A percentile compares a stretch with the other conserved stretches of the same genome.
Conservation (phyloP, 148 eudicot genomes). For the Rhododendron ovatum region DNA sequence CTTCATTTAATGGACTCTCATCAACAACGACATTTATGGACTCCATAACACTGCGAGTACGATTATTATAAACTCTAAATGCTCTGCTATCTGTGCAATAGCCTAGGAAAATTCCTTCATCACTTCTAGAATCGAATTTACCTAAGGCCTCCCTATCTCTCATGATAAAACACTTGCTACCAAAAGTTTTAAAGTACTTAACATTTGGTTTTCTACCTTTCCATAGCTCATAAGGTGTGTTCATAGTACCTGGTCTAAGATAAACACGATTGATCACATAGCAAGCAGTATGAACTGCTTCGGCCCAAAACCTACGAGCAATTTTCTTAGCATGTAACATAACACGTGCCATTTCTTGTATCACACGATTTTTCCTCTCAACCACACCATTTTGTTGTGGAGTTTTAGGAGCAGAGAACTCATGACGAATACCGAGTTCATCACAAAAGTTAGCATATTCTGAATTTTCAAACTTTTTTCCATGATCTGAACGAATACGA, state of each 20-base stretch:
- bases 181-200: neutral
- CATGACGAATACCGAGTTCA: neutral
- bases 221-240: neutral
- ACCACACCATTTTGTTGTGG: constrained; percentile 2
- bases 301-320: neutral
- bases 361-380: neutral
- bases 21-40: neutral
- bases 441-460: neutral
- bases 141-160: neutral
- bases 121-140: neutral
- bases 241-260: neutral
- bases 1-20: neutral
- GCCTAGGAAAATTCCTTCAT: neutral
- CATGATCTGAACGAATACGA: neutral
- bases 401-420: neutral
- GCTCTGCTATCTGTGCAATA: neutral
- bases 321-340: neutral
- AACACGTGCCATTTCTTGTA: neutral
- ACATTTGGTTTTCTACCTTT: neutral
- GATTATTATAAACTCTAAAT: neutral
- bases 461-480: neutral
- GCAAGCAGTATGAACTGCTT: neutral
- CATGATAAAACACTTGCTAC: neutral
- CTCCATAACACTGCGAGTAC: neutral
- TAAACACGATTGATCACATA: neutral